Conservation (phyloP, 495 filamentous ascomycete genomes). For the Geoglossum glabrum region DNA sequence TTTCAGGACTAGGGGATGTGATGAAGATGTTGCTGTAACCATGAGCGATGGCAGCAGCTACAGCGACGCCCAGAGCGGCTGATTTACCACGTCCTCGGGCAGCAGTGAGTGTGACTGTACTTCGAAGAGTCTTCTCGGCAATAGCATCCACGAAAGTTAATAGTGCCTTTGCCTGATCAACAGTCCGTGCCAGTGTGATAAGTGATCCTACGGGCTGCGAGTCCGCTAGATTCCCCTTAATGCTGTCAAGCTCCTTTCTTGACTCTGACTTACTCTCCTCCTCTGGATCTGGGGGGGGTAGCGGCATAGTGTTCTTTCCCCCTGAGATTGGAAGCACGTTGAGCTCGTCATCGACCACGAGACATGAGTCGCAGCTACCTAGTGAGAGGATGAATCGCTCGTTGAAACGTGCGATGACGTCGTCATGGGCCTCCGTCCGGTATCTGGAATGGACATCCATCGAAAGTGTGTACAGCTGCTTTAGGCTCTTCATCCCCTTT, state of each 20-base stretch:
- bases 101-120: slow-evolving; percentile 83
- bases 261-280: slow-evolving; percentile 43
- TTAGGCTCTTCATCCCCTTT: slow-evolving; percentile 92
- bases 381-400: slow-evolving; percentile 93
- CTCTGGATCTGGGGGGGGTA: slow-evolving; percentile 47
- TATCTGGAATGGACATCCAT: slow-evolving; percentile 98
- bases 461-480: slow-evolving; percentile 88
- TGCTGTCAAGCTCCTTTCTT: slow-evolving; percentile 59
- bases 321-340: slow-evolving; percentile 96
- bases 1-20: slow-evolving; percentile 94
- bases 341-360: slow-evolving; percentile 93
- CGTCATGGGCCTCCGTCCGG: slow-evolving; percentile 86
- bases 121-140: slow-evolving; percentile 82
- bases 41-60: slow-evolving; percentile 83
- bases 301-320: slow-evolving; percentile 71
- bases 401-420: slow-evolving; percentile 92
- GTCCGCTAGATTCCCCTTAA: slow-evolving; percentile 74
- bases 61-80: slow-evolving; percentile 79
- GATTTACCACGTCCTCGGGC: slow-evolving; percentile 95
- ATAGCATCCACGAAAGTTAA: slow-evolving; percentile 93
- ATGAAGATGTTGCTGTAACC: slow-evolving; percentile 99
- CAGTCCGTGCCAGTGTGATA: slow-evolving; percentile 65
- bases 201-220: slow-evolving; percentile 71
- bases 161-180: slow-evolving; percentile 88
- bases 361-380: slow-evolving; percentile 79